Conservation (phyloP, 106 monocot genomes). For the Iris macrosiphon region DNA sequence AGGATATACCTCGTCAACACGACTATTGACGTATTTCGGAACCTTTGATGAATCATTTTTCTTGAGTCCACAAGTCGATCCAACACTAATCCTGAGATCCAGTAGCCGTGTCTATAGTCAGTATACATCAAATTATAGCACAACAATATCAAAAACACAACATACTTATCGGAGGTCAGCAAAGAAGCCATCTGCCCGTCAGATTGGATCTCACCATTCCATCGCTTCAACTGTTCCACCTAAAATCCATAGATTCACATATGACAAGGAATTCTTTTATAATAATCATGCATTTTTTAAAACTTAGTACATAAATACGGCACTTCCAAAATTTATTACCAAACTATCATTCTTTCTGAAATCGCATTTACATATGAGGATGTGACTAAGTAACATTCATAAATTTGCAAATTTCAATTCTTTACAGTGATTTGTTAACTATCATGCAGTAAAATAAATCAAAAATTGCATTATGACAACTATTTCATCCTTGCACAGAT, state of each 20-base stretch:
- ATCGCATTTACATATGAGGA: neutral
- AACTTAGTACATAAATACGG: neutral
- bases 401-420: neutral
- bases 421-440: too few species aligned
- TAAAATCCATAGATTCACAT: constrained; percentile 11
- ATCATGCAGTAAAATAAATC: too few species aligned
- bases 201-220: constrained; percentile 10
- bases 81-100: constrained; percentile 11
- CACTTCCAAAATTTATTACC: neutral
- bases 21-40: constrained; percentile 45
- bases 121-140: neutral
- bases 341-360: neutral
- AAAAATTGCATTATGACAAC: too few species aligned
- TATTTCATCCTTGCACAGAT: too few species aligned
- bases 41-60: constrained; percentile 28
- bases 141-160: neutral
- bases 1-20: constrained; percentile 52
- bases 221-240: constrained; percentile 68
- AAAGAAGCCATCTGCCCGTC: constrained; percentile 4
- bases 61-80: constrained; percentile 4
- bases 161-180: constrained; percentile 21
- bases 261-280: neutral
- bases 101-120: neutral
- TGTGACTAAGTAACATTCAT: neutral
- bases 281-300: too few species aligned